Conservation (phyloP, 1,139 yeast genomes). For the Magnusiomyces paraingens region DNA sequence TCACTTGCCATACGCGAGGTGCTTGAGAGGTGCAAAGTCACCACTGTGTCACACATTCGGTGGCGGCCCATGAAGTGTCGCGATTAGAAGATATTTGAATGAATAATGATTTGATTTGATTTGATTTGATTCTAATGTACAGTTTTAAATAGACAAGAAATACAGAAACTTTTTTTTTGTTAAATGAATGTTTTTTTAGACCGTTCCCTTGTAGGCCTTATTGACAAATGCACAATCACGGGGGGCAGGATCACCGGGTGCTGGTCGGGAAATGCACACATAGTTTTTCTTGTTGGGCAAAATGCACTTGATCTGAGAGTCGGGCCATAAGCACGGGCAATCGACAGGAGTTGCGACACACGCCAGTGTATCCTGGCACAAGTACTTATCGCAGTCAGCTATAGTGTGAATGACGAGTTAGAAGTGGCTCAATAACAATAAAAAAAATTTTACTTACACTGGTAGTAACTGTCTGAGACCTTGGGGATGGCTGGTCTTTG, state of each 20-base stretch:
- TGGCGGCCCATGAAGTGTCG: neutral
- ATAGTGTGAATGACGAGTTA: neutral
- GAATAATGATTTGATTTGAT: neutral
- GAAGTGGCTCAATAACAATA: neutral
- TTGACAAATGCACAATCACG: slow-evolving; percentile 34
- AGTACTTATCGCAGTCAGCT: slow-evolving; percentile 51
- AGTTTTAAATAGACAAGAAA: neutral
- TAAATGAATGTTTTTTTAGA: slow-evolving; percentile 21
- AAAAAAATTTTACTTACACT: slow-evolving; percentile 22
- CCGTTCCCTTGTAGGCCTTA: slow-evolving; percentile 40
- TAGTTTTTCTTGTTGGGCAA: slow-evolving; percentile 59
- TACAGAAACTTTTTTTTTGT: neutral
- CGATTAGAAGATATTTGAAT: neutral
- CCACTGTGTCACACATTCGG: neutral
- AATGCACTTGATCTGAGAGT: slow-evolving; percentile 73
- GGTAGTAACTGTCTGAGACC: slow-evolving; percentile 32
- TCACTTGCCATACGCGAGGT: neutral
- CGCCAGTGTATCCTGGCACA: slow-evolving; percentile 74
- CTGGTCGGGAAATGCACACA: slow-evolving; percentile 77
- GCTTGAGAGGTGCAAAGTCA: neutral
- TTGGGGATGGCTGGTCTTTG: slow-evolving; percentile 20
- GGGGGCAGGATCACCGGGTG: slow-evolving; percentile 34
- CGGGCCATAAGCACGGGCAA: slow-evolving; percentile 89
- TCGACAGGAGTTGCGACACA: slow-evolving; percentile 66
- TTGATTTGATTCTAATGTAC: neutral